Evolutionary conservation across 805 yeast genomes (phyloP), one percentile per base, ranked within the genome.

Genomic region (Pichia cephalocereana): DNA sequence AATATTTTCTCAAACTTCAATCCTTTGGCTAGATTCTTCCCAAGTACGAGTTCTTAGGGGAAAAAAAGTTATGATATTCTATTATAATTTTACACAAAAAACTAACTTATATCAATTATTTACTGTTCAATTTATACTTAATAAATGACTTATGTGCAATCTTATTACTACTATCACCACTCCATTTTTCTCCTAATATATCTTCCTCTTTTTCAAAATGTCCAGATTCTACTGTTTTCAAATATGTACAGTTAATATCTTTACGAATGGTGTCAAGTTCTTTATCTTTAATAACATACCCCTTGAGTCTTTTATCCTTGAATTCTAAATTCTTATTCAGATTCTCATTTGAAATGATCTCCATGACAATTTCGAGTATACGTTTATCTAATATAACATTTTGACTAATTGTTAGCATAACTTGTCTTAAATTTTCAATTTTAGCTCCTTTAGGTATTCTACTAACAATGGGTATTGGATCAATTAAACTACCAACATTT

Each of bases 401-500:
- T 30, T 68, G 71, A 11, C 83, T 72, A 12, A 91, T 82, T 18
- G 76, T 74, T 12, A 76, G 66, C 36, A 91, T 66, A 0, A 86
- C 79, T 2, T 66, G 66, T 54, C 78, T 77, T 43, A 91, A 68
- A 0, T 86, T 95, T 5, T 74, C 78, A 43, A 91, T 79, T 50
- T 75, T 73, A 55, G 82, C 72, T 30, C 77, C 72, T 10, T 68
- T 65, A 0, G 91, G 86, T 50, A 90, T 82, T 31, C 79, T 67
- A 48, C 74, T 69, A 32, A 90, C 70, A 14, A 90, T 82, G 1
- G 77, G 76, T n/a, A 81, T 73, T 4, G 93, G 87, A 55, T 82
- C 84, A 38, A 79, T 72, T 41, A 74, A 72, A 44, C 74, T 80
- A 53, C 84, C 86, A 1, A 86, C 80, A 47, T 77, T 70, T 49